Evolutionary conservation across 352 stramenopile species (phyloP), one percentile per base, ranked within the genome.

Genomic region (Thraustochytrium striatum): DNA sequence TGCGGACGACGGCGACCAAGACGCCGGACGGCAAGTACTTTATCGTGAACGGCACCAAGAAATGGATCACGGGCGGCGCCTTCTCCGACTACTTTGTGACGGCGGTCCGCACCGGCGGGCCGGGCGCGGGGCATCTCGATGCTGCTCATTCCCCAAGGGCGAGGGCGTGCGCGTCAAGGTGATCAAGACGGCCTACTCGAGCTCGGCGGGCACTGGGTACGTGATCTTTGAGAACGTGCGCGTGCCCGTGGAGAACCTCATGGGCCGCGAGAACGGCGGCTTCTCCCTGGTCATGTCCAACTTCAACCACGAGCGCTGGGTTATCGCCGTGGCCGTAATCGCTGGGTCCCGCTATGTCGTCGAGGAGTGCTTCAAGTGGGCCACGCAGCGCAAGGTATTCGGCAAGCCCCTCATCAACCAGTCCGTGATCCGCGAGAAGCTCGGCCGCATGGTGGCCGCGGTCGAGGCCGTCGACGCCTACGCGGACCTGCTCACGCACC

Each of bases 351-450:
- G 65, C 44, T 28, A 33, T 38, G 58, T 81, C 36, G 36, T 47
- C 3, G 58, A 80, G 57, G 70, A 80, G 70, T 80, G 70, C 58
- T 80, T 80, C 58, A 69, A 80, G 38, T 80, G 70, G 70, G 70
- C 70, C 28, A 57, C 19, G 21, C 70, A 80, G 58, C 55, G 70
- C 38, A 80, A 69, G 30, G 70, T 80, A 5, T 80, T 80, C 43
- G 70, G 70, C 38, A 80, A 80, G 38, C 21, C 55, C 7, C 47
- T 80, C 32, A 80, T 80, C 21, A 7, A 59, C 0, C 70, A 80
- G 41, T 25, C 70, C 25, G 70, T 80, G 0, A 81, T 80, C 25
- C 70, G 58, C 55, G 19, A 80, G 41, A 80, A 80, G 58, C 52
- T 80, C 9, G 70, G 55, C 55, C 19, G 58, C 25, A 80, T 80